Evolutionary conservation across 495 filamentous ascomycete species (phyloP), one percentile per base, ranked within the genome.

Genomic region (Rostrohypoxylon terebratum): DNA sequence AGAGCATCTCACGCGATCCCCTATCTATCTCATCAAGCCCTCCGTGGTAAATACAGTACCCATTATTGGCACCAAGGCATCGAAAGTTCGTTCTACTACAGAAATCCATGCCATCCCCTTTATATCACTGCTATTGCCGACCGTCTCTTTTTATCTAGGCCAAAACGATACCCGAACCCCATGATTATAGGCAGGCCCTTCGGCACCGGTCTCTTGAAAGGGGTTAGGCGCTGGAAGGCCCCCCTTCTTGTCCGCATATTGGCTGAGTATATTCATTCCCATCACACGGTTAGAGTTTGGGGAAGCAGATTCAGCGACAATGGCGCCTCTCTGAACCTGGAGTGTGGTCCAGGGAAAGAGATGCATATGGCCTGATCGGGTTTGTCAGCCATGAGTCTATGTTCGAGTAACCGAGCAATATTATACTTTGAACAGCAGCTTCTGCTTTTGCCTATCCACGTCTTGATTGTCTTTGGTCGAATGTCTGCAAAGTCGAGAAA

Each of bases 261-360:
- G 60, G 45, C 60, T 64, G 6, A 64, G 34, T 14, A 48, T 33
- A 21, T 63, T 63, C 51, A 69, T 51, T 2, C 38, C 47, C 23
- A 20, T 51, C 8, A 51, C 47, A 23, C 47, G 47, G 13, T 28
- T 13, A 2, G 47, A 28, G 13, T 18, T 28, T 25, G 47, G 25
- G 6, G 8, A 25, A 8, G 8, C 4, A 25, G 47, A 51, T 6
- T 18, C 42, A 6, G 14, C 2, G 21, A 5, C 11, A 48, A 3
- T 21, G 6, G 28, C 36, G n/a, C 25, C 5, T 31, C 4, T 9
- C n/a, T 18, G 14, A 2, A n/a, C 13, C n/a, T 18, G 51, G 4
- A 25, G 51, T 1, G 28, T 1, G 51, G 6, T 34, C 4, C 16
- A 36, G 51, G 16, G 42, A n/a, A 45, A 18, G 42, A 45, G n/a